These are phyloP conservation scores for Epichloe sylvatica DNA, from an alignment of 2,329 filamentous ascomycete species.

Conservation along the genomic window DNA sequence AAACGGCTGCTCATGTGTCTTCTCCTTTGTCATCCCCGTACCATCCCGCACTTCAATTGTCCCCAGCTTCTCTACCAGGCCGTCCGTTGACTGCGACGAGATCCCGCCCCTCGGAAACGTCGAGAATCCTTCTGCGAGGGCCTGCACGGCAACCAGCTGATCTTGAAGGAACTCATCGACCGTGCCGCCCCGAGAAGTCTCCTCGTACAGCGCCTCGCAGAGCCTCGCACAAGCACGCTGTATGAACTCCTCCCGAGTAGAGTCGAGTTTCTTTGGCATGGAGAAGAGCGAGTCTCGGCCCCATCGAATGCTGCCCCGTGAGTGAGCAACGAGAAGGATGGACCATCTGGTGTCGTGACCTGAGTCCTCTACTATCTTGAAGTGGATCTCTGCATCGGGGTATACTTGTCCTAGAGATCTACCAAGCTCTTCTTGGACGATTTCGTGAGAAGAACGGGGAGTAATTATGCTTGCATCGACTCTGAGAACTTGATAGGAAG, in stretches of 20 bases:
- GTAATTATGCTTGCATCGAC: conserved; percentile 39
- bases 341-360: conserved; percentile 37
- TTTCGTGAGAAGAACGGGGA: conserved; percentile 28
- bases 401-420: conserved; percentile 28
- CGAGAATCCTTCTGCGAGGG: conserved; percentile 38
- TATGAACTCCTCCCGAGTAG: conserved; percentile 15
- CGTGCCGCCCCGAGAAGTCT: conserved; percentile 29
- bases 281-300: conserved; percentile 32
- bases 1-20: conserved; percentile 35
- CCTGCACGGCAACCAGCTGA: conserved; percentile 47
- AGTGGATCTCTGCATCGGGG: conserved; percentile 28
- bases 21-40: conserved; percentile 27
- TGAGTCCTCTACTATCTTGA: conserved; percentile 37
- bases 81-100: conserved; percentile 9
- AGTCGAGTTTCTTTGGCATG: conserved; percentile 26
- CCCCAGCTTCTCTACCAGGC: conserved; percentile 12
- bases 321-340: conserved; percentile 42
- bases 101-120: conserved; percentile 25
- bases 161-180: conserved; percentile 47
- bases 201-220: conserved; percentile 29
- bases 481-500: conserved; percentile 23
- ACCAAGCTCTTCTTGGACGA: conserved; percentile 26
- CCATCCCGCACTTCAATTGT: conserved; percentile 12
- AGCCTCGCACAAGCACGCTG: conserved; percentile 31
- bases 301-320: conserved; percentile 30